Base-by-base conservation (phyloP, 73 alveolate species). In the Paramecium biaurelia region DNA sequence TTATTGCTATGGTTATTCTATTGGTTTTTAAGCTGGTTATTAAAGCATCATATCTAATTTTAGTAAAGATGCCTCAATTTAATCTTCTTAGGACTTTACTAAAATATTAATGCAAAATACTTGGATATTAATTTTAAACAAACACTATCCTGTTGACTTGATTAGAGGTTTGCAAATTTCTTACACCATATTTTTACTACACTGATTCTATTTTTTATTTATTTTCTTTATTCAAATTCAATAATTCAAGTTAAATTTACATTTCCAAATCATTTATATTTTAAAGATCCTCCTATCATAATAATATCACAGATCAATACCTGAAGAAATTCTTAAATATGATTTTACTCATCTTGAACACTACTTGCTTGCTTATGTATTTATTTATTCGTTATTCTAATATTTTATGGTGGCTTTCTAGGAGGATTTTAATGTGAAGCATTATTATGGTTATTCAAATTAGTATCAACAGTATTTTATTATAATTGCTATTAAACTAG, bases 31-130 rank as follows among this genome's bases (percentile, higher is more conserved):
- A 43, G 76, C 15, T 0, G 90, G 90, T 47, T 79, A 79, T 79
- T 79, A 45, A 23, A 79, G 56, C 90, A 79, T 79, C 30, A 79
- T 42, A 79, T 79, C 90, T 24, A 79, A 47, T 79, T 79, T 79
- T 5, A 79, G n/a, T 79, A 79, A 42, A 20, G 90, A 79, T 24
- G 90, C 90, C 74, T 79, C 90, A 79, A 79, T 79, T 24, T 79
- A 47, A 23, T 79, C 90, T 79, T 79, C 90, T 43, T 43, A 26
- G 10, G 70, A 41, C 72, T 45, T 79, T 79, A 45, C 90, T 79
- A 43, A 18, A 14, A 30, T 79, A 43, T 79, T 10, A 72, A 72
- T 79, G 30, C 8, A 79, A 3, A 11, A 37, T 79, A 79, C 90
- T 38, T 79, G 70, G 90, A 23, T 28, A 21, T 45, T 79, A 41